Evolutionary conservation across 179 eudicot species (phyloP).

Genomic region (Heliamphora ciliata): DNA sequence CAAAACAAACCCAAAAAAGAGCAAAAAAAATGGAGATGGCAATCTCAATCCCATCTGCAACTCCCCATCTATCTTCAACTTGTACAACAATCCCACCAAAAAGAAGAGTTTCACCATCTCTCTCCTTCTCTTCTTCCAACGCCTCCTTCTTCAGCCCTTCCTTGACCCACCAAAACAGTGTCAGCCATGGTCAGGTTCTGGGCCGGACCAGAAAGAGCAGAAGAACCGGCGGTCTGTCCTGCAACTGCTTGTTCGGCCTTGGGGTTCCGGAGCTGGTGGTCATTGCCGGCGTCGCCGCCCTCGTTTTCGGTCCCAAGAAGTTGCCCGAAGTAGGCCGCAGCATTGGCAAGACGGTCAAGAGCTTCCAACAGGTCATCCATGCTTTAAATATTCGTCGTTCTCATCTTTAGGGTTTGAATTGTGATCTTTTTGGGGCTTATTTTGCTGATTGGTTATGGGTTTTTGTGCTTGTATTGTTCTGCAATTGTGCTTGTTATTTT

Average conservation of each 20-base stretch:
- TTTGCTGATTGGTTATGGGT: too few relatives aligned
- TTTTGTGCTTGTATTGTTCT: too few relatives aligned
- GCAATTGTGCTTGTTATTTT: too few relatives aligned
- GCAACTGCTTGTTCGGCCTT: slow-evolving; percentile 72
- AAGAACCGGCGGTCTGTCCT: slow-evolving; percentile 35
- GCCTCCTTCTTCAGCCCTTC: slow-evolving; percentile 22
- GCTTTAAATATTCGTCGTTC: too few relatives aligned
- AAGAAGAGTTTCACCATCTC: background rate
- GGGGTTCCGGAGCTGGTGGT: slow-evolving; percentile 96
- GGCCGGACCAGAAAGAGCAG: slow-evolving; percentile 23
- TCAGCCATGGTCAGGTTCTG: slow-evolving; percentile 13
- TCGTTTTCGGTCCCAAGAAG: slow-evolving; percentile 85
- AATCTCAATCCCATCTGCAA: slow-evolving; percentile 1
- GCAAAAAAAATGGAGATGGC: slow-evolving; percentile 8
- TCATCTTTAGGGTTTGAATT: too few relatives aligned
- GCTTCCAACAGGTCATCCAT: slow-evolving; percentile 74
- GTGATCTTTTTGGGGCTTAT: too few relatives aligned
- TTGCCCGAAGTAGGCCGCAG: slow-evolving; percentile 77
- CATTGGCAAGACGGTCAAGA: slow-evolving; percentile 79
- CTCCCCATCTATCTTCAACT: background rate
- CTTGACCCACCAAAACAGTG: background rate
- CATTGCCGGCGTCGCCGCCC: slow-evolving; percentile 86
- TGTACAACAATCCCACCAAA: background rate
- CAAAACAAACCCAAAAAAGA: background rate
- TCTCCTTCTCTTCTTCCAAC: slow-evolving; percentile 21